phyloP scores from a whole-genome alignment of 208 protist species.

The Herpetomonas samuelpessoai region DNA sequence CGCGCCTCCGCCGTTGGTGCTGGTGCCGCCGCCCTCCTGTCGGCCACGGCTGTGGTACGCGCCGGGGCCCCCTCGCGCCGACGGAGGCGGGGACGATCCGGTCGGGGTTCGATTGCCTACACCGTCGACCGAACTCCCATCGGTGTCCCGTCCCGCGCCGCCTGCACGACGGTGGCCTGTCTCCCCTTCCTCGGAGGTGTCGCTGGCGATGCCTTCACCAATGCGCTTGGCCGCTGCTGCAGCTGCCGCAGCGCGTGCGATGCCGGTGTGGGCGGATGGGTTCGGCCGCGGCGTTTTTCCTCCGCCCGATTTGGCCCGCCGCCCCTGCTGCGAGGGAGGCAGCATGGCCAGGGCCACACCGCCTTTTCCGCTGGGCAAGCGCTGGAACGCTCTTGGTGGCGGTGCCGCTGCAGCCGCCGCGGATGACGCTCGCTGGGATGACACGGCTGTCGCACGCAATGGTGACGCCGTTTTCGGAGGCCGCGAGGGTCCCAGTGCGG shows the following conservation, averaged over 20 bases:
- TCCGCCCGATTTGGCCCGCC: background rate
- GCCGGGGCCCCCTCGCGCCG: background rate
- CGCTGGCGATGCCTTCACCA: too few relatives aligned
- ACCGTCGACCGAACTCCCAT: background rate
- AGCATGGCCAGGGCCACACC: background rate
- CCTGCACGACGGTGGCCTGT: too few relatives aligned
- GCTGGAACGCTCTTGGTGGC: slow-evolving; percentile 1
- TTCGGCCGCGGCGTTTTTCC: background rate
- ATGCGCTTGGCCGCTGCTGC: background rate
- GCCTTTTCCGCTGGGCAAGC: background rate
- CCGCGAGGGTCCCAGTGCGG: background rate
- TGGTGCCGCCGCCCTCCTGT: background rate
- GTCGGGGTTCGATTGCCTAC: background rate
- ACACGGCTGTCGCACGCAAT: background rate
- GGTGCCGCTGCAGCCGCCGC: background rate
- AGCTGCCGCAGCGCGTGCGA: background rate
- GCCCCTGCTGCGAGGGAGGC: background rate
- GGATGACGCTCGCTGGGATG: background rate
- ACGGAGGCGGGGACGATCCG: background rate
- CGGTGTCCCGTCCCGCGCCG: background rate
- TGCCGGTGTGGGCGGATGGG: background rate
- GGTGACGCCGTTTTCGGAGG: too few relatives aligned
- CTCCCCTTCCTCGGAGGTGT: too few relatives aligned
- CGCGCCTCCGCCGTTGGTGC: too few relatives aligned
- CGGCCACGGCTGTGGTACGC: background rate